Conservation (phyloP, 169 alveolate species). For the Cryptosporidium sp. region DNA sequence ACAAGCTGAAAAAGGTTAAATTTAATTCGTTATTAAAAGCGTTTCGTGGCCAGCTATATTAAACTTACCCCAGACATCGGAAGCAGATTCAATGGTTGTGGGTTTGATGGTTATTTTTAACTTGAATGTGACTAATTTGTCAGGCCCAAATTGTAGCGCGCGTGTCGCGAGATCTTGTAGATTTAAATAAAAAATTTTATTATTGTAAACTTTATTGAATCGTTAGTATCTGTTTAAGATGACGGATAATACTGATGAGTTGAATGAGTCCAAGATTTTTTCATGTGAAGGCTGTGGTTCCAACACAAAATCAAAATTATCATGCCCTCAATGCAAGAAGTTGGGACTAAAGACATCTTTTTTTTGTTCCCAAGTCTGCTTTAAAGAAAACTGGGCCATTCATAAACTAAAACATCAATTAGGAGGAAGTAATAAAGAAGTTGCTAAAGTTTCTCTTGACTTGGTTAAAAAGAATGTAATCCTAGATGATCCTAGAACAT, state of each 20-base stretch:
- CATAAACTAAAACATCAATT: slow-evolving; percentile 91
- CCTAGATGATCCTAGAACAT: slow-evolving; percentile 46
- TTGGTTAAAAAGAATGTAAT: not conserved
- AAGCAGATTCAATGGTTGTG: not conserved
- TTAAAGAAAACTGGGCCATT: slow-evolving; percentile 90
- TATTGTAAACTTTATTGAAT: not conserved
- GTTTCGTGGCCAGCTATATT: not conserved
- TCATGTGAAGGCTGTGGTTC: slow-evolving; percentile 79
- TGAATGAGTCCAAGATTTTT: not conserved
- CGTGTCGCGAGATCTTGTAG: slow-evolving; percentile 3
- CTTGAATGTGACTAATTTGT: not conserved
- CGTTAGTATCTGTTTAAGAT: not conserved
- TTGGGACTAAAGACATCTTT: slow-evolving; percentile 83
- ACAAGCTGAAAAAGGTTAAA: slow-evolving; percentile 79
- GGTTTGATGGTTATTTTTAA: not conserved
- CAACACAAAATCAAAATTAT: slow-evolving; percentile 80
- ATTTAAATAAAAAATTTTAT: not conserved
- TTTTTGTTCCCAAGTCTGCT: slow-evolving; percentile 96
- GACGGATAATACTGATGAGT: not conserved
- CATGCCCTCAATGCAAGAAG: slow-evolving; percentile 89
- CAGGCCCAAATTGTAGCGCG: not conserved
- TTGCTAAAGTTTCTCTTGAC: not conserved
- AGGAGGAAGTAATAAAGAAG: slow-evolving; percentile 43
- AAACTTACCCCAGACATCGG: slow-evolving; percentile 73
- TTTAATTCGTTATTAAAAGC: not conserved